Conservation (phyloP, 805 yeast species). For the Candida germanica region DNA sequence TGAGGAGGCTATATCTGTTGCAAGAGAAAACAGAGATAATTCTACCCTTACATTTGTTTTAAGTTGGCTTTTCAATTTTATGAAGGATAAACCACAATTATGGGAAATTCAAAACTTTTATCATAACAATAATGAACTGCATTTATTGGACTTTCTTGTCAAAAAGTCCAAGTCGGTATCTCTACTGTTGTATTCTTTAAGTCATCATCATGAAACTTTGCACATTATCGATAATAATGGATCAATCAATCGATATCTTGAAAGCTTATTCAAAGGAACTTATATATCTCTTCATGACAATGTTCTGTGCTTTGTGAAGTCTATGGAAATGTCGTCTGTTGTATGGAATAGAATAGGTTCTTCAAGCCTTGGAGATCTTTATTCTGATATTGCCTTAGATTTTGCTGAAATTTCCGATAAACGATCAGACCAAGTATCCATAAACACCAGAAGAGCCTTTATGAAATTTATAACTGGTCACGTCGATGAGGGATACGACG, state of each 20-base stretch:
- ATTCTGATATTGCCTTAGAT: constrained; percentile 45
- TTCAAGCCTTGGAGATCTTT: constrained; percentile 43
- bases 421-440: constrained; percentile 37
- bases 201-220: constrained; percentile 63
- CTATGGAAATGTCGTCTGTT: constrained; percentile 43
- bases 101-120: constrained; percentile 45
- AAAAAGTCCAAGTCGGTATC: constrained; percentile 51
- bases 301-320: constrained; percentile 40
- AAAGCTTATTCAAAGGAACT: constrained; percentile 55
- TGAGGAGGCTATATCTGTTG: constrained; percentile 83
- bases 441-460: constrained; percentile 39
- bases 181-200: constrained; percentile 51
- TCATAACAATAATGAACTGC: constrained; percentile 51
- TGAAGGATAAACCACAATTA: constrained; percentile 63
- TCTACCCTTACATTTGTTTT: constrained; percentile 68
- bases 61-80: constrained; percentile 70
- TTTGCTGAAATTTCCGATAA: constrained; percentile 27
- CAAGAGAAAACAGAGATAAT: constrained; percentile 78
- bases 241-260: constrained; percentile 43
- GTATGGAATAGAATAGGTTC: constrained; percentile 55
- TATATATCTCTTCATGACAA: constrained; percentile 53
- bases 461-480: constrained; percentile 37
- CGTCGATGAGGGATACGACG: constrained; percentile 34
- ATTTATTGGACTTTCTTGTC: constrained; percentile 60
- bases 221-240: constrained; percentile 53